Conservation (phyloP, 2,329 filamentous ascomycete genomes). For the Scedosporium apiospermum region DNA sequence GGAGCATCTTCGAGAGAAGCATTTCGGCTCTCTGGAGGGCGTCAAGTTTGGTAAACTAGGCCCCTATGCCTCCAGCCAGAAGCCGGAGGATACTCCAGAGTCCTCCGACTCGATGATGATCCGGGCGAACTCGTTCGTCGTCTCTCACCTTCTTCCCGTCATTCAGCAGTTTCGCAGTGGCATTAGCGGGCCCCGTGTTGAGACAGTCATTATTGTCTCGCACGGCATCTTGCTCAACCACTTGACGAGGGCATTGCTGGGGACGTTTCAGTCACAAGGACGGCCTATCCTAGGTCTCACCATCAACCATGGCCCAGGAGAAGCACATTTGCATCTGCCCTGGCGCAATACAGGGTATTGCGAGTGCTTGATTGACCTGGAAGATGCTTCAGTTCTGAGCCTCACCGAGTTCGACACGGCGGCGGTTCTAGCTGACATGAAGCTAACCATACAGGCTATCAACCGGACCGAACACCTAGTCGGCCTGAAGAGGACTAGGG, state of each 20-base stretch:
- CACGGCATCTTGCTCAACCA: slow-evolving; percentile 73
- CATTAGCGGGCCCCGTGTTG: background rate
- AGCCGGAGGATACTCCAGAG: slow-evolving; percentile 48
- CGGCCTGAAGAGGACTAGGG: slow-evolving; percentile 67
- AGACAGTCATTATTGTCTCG: slow-evolving; percentile 57
- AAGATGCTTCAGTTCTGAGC: background rate
- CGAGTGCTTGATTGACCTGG: slow-evolving; percentile 15
- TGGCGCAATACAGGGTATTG: slow-evolving; percentile 48
- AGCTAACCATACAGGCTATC: slow-evolving; percentile 43
- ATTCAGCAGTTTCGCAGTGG: slow-evolving; percentile 22
- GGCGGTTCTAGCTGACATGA: background rate
- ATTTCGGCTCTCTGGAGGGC: slow-evolving; percentile 66
- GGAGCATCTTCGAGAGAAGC: slow-evolving; percentile 55
- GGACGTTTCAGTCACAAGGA: slow-evolving; percentile 31
- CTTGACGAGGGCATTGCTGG: slow-evolving; percentile 54
- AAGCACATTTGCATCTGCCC: background rate
- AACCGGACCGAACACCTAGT: slow-evolving; percentile 65
- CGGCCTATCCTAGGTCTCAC: slow-evolving; percentile 1
- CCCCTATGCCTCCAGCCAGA: slow-evolving; percentile 11
- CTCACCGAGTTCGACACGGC: background rate
- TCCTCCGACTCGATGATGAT: slow-evolving; percentile 54
- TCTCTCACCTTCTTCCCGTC: slow-evolving; percentile 51
- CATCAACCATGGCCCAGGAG: slow-evolving; percentile 11
- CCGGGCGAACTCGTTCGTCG: slow-evolving; percentile 58
- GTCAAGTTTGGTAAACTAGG: slow-evolving; percentile 37